Evolutionary conservation across 202 grass and related monocot species (phyloP).

Genomic region (Setaria italica): DNA sequence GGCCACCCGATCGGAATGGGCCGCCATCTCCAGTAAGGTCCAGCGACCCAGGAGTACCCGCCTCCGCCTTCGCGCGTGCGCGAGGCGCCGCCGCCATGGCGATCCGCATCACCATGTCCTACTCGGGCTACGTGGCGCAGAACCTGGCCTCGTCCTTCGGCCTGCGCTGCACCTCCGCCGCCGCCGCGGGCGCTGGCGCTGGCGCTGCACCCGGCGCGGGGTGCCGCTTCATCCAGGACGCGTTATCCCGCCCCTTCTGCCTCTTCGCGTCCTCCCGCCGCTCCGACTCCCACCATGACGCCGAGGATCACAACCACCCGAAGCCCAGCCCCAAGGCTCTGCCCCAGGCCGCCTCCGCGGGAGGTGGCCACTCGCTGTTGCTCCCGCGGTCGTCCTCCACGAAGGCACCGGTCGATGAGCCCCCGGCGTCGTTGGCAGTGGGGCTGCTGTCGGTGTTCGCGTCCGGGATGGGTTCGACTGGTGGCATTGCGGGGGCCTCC

Average conservation of each 20-base stretch:
- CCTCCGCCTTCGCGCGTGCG: constrained; percentile 25
- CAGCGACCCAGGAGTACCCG: constrained; percentile 13
- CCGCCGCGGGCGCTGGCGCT: constrained; percentile 44
- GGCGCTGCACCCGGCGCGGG: constrained; percentile 25
- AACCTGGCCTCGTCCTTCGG: constrained; percentile 68
- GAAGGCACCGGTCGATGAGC: constrained; percentile 38
- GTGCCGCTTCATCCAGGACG: constrained; percentile 66
- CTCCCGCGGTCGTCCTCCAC: constrained; percentile 27
- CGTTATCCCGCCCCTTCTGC: constrained; percentile 62
- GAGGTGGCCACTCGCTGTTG: constrained; percentile 37
- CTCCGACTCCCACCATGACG: constrained; percentile 46
- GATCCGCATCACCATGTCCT: constrained; percentile 88
- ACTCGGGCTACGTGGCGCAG: constrained; percentile 89
- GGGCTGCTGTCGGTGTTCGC: constrained; percentile 62
- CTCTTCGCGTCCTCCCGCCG: constrained; percentile 58
- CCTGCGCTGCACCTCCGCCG: constrained; percentile 61
- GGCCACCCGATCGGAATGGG: constrained; percentile 32
- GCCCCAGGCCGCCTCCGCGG: neutral
- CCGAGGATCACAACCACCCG: constrained; percentile 53
- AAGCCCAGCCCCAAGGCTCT: constrained; percentile 51
- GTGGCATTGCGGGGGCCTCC: constrained; percentile 38
- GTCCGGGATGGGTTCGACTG: constrained; percentile 51
- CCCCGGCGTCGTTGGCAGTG: constrained; percentile 45
- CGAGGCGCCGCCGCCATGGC: constrained; percentile 63
- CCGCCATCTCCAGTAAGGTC: constrained; percentile 35